These are phyloP conservation scores for Wallacemonas sp. DNA, from an alignment of 208 protist species.

Conservation along the genomic window DNA sequence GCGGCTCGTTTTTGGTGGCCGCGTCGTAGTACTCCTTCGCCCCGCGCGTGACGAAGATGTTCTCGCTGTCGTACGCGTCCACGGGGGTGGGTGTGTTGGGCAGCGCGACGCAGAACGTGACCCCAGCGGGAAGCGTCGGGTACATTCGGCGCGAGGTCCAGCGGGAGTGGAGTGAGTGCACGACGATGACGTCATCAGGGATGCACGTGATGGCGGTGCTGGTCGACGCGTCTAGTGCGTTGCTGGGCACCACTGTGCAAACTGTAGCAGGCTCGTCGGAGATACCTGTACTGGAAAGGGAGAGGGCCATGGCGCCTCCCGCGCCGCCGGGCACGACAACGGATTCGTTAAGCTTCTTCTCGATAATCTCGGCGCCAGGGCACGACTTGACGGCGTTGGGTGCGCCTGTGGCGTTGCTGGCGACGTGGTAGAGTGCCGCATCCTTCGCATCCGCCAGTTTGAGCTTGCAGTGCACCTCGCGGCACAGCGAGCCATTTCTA, in stretches of 20 bases:
- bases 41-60: slow-evolving; percentile 63
- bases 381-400: slow-evolving; percentile 38
- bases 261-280: neutral
- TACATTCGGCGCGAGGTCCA: slow-evolving; percentile 64
- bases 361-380: slow-evolving; percentile 31
- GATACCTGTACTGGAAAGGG: neutral
- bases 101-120: slow-evolving; percentile 59
- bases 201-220: slow-evolving; percentile 24
- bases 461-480: slow-evolving; percentile 75
- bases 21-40: slow-evolving; percentile 72
- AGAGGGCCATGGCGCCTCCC: neutral
- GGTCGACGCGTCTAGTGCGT: slow-evolving; percentile 11
- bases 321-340: neutral
- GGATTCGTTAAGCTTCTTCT: slow-evolving; percentile 34
- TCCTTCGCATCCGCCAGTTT: slow-evolving; percentile 53
- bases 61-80: slow-evolving; percentile 59
- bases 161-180: slow-evolving; percentile 68
- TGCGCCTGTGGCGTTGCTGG: slow-evolving; percentile 73
- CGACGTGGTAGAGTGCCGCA: slow-evolving; percentile 44
- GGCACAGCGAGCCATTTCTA: slow-evolving; percentile 60
- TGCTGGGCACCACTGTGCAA: slow-evolving; percentile 2
- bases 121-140: slow-evolving; percentile 42
- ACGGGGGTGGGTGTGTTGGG: slow-evolving; percentile 74
- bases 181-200: slow-evolving; percentile 47
- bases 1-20: slow-evolving; percentile 40